Base-by-base conservation (phyloP, 192 early-diverging fungal genomes). In the Haplosporangium gracile region DNA sequence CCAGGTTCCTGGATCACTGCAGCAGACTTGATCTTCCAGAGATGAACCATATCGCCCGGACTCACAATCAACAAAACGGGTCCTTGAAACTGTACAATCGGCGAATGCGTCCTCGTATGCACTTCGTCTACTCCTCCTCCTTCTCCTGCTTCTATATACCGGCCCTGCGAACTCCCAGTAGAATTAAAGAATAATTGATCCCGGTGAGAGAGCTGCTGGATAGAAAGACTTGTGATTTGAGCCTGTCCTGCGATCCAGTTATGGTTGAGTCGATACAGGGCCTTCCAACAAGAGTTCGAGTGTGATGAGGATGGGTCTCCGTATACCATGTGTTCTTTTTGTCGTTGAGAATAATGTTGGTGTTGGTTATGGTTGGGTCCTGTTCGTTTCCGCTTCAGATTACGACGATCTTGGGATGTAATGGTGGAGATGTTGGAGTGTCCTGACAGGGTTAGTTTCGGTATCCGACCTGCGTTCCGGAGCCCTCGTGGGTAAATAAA, bases 181-280 rank as follows among this genome's bases (percentile, higher is more conserved):
- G 29, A 5, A 7, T 71, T 32, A 0, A 77, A 22, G 9, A 29
- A 24, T 34, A 29, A 7, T 29, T 76, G 83, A 22, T 85, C 84
- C 26, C 43, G 75, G 16, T 57, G 20, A 15, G 38, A 42, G 49
- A 81, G 34, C 22, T 77, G 72, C 29, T 77, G 49, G 34, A 74
- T 36, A 2, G 84, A 75, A 5, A 86, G 70, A 16, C 71, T 73
- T 4, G 75, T 70, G 4, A 86, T 79, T 13, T 55, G 63, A 0
- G 84, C 84, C 42, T 86, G 84, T 2, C 84, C 84, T 72, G 81
- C 74, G 18, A 80, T 68, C 84, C 84, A 86, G 51, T 86, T 86
- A 42, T 86, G 60, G 34, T 86, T 86, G 43, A 86, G 75, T 65
- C 55, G 55, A 18, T 86, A 86, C 16, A 86, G 70, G 0, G 84